Conservation (phyloP, 768 basidiomycete genomes). For the Lactifluus piperatus region DNA sequence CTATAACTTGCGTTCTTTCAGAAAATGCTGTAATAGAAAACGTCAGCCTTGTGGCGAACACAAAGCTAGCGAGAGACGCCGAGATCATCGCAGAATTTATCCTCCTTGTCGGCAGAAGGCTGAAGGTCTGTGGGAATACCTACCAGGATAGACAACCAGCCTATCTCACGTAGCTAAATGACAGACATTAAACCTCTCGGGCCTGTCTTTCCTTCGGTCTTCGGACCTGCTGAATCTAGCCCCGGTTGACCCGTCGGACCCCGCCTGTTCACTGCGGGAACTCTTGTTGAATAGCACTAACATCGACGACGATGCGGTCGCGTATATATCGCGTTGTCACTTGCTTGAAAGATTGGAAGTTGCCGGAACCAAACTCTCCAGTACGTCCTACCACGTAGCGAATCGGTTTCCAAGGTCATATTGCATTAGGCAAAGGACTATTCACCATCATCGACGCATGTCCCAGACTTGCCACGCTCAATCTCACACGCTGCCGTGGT, state of each 20-base stretch:
- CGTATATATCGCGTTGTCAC: constrained; percentile 44
- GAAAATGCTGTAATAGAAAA: constrained; percentile 35
- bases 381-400: constrained; percentile 30
- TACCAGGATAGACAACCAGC: background rate
- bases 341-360: constrained; percentile 41
- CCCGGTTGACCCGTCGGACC: constrained; percentile 26
- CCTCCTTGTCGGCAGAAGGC: constrained; percentile 42
- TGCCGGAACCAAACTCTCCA: constrained; percentile 49
- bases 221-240: constrained; percentile 42
- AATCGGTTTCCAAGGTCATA: background rate
- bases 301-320: constrained; percentile 48
- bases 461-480: constrained; percentile 39
- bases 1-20: constrained; percentile 36
- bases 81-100: constrained; percentile 40
- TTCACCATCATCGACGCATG: constrained; percentile 53
- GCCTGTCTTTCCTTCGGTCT: constrained; percentile 42
- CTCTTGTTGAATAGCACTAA: constrained; percentile 52
- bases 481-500: constrained; percentile 61
- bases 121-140: constrained; percentile 13
- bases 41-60: constrained; percentile 56
- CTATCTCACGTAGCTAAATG: background rate
- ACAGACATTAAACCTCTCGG: constrained; percentile 52
- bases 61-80: constrained; percentile 39
- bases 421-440: constrained; percentile 39
- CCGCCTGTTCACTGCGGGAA: constrained; percentile 34